Conservation (phyloP, 768 basidiomycete genomes). For the Kwoniella botswanensis region DNA sequence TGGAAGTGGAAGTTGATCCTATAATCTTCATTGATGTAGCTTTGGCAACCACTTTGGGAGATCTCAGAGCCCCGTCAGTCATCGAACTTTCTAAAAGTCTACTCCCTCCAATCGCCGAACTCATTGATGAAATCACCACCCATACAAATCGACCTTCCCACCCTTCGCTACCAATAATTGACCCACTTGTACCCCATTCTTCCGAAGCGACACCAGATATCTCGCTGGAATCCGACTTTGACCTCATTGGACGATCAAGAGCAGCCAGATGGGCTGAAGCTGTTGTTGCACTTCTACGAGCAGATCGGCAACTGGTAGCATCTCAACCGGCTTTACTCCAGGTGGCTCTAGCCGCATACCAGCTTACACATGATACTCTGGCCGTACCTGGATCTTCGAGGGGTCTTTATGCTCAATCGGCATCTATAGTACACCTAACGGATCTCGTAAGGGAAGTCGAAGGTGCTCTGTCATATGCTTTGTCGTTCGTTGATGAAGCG, state of each 20-base stretch:
- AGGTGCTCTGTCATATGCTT: constrained; percentile 41
- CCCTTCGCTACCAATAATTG: constrained; percentile 38
- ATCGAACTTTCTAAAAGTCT: constrained; percentile 20
- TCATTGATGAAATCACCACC: constrained; percentile 8
- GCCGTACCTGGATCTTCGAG: constrained; percentile 64
- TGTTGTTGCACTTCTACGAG: constrained; percentile 65
- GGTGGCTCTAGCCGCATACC: constrained; percentile 69
- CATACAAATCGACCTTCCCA: constrained; percentile 25
- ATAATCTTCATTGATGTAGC: constrained; percentile 44
- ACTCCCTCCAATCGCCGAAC: constrained; percentile 18
- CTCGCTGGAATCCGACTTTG: constrained; percentile 38
- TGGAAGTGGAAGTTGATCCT: constrained; percentile 34
- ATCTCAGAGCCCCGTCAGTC: constrained; percentile 9
- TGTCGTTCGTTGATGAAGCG: constrained; percentile 25
- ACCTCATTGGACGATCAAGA: constrained; percentile 65
- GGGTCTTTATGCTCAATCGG: constrained; percentile 63
- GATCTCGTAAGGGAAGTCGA: constrained; percentile 42
- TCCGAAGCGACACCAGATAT: constrained; percentile 21
- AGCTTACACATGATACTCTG: constrained; percentile 70
- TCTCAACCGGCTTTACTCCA: constrained; percentile 70
- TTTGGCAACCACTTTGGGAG: constrained; percentile 19
- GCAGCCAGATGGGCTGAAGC: constrained; percentile 71
- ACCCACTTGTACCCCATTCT: constrained; percentile 36
- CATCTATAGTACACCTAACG: constrained; percentile 61
- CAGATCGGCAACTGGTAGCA: constrained; percentile 69